Conservation (phyloP, 805 yeast species). For the Candida caryicola region DNA sequence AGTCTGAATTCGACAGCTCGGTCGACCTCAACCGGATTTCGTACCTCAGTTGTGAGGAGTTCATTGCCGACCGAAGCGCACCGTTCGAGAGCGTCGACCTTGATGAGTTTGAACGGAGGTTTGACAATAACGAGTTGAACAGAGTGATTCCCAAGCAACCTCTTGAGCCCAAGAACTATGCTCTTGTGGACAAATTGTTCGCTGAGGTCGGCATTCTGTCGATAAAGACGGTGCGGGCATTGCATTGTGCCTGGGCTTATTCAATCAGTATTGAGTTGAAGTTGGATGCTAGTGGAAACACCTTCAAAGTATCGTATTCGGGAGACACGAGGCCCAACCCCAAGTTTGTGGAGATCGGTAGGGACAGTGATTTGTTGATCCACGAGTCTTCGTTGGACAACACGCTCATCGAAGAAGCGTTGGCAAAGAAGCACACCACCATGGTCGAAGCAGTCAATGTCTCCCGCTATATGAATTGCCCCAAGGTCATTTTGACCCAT, state of each 20-base stretch:
- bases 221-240: constrained; percentile 68
- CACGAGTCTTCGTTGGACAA: constrained; percentile 95
- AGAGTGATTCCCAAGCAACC: constrained; percentile 17
- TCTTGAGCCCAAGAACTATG: constrained; percentile 26
- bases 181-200: constrained; percentile 33
- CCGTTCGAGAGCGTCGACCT: constrained; percentile 28
- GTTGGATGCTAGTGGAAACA: constrained; percentile 31
- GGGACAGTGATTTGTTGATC: constrained; percentile 65
- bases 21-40: constrained; percentile 42
- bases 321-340: constrained; percentile 91
- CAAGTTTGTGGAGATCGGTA: constrained; percentile 64
- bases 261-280: constrained; percentile 52
- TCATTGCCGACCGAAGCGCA: constrained; percentile 34
- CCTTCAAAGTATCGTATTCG: constrained; percentile 78
- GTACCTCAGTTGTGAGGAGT: constrained; percentile 61
- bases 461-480: constrained; percentile 67
- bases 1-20: constrained; percentile 21
- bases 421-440: constrained; percentile 81
- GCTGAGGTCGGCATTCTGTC: constrained; percentile 40
- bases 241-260: constrained; percentile 83
- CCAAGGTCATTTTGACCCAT: constrained; percentile 76
- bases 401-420: constrained; percentile 72
- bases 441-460: constrained; percentile 80
- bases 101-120: constrained; percentile 32
- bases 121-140: constrained; percentile 20